These are phyloP conservation scores for Garcia nutans DNA, from an alignment of 345 rosid genomes.

Conservation along the genomic window DNA sequence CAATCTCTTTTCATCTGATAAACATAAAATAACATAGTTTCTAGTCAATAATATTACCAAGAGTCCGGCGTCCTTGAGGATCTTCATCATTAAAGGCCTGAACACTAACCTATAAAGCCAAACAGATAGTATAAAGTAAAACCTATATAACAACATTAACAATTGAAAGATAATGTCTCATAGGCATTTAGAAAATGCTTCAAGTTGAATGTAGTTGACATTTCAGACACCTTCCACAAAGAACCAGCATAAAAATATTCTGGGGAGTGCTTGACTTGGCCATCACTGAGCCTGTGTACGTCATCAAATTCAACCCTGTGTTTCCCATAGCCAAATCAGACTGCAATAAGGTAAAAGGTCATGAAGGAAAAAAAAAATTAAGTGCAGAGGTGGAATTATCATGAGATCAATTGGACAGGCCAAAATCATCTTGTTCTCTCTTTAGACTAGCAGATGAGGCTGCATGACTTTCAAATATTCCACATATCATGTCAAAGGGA, in stretches of 20 bases:
- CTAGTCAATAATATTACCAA: conserved; percentile 46
- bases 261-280: conserved; percentile 95
- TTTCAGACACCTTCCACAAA: conserved; percentile 82
- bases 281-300: conserved; percentile 83
- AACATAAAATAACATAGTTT: conserved; percentile 11
- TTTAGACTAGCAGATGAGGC: not conserved
- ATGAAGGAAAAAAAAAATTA: not conserved
- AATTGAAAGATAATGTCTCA: not conserved
- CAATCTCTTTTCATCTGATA: conserved; percentile 4
- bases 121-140: conserved; percentile 21
- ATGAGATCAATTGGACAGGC: not conserved
- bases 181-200: not conserved
- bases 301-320: conserved; percentile 83
- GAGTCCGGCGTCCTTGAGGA: conserved; percentile 94
- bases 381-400: not conserved
- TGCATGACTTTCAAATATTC: conserved; percentile 1
- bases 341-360: not conserved
- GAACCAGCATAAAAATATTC: conserved; percentile 96
- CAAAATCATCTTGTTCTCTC: not conserved
- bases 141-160: conserved; percentile 1
- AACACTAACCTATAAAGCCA: conserved; percentile 67
- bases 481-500: not conserved
- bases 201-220: not conserved
- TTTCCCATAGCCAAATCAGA: conserved; percentile 16
- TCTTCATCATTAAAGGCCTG: conserved; percentile 96